phyloP scores from a whole-genome alignment of 2,329 filamentous ascomycete genomes.

The Thielaviopsis populi region DNA sequence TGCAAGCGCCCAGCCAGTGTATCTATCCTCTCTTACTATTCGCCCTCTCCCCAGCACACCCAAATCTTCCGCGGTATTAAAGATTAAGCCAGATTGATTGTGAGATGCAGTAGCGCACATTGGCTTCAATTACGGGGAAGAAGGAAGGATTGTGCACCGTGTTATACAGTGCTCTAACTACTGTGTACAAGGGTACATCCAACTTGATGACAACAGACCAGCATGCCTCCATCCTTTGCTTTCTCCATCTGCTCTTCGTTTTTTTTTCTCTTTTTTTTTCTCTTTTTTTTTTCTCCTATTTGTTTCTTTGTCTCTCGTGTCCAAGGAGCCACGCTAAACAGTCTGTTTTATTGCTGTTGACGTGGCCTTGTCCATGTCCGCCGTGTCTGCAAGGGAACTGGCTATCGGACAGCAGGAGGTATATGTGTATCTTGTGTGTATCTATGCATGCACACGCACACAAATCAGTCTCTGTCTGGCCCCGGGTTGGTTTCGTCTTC shows the following conservation, averaged over 20 bases:
- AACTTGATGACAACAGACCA: background rate
- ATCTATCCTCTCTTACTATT: background rate
- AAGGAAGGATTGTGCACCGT: background rate
- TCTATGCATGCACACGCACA: too few species aligned
- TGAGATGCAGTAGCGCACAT: background rate
- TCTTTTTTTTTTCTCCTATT: too few species aligned
- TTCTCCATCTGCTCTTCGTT: too few species aligned
- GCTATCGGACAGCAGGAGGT: background rate
- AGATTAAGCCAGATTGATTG: background rate
- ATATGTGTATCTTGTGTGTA: too few species aligned
- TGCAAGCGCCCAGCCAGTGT: background rate
- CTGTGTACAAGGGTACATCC: background rate
- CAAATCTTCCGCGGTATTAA: background rate
- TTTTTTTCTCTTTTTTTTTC: too few species aligned
- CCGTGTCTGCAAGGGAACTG: background rate
- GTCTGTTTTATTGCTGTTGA: background rate
- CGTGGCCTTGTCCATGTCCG: background rate
- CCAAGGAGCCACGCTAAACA: background rate
- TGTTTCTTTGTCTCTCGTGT: too few species aligned
- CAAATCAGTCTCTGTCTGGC: background rate
- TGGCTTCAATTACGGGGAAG: conserved; percentile 6
- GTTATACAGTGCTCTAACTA: background rate
- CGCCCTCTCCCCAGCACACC: background rate
- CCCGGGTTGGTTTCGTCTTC: background rate
- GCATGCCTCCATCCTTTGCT: too few species aligned